Conservation (phyloP, 495 filamentous ascomycete genomes). For the Bathelium albidoporum region DNA sequence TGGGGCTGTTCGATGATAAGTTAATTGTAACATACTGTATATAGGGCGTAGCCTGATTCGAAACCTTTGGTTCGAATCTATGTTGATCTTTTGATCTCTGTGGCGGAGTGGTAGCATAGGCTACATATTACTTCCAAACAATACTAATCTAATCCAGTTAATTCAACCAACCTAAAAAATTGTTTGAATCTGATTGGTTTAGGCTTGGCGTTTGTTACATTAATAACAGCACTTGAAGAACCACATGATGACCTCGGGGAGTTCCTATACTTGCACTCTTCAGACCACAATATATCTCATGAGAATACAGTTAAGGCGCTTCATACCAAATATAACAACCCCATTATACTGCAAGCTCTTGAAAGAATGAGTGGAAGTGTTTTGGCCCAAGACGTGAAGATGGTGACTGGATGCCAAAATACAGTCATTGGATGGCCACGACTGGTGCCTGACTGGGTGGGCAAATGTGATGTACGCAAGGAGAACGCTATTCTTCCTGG, state of each 20-base stretch:
- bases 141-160: no score
- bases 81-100: no score
- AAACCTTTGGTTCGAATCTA: no score
- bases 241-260: not conserved
- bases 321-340: not conserved
- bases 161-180: slow-evolving; percentile 1
- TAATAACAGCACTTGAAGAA: no score
- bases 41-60: no score
- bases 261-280: not conserved
- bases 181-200: not conserved
- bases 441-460: not conserved
- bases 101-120: no score
- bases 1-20: no score
- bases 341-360: slow-evolving; percentile 2
- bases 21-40: no score
- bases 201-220: not conserved
- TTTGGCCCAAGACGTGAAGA: not conserved
- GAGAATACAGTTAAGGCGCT: not conserved
- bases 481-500: not conserved
- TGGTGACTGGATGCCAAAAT: not conserved
- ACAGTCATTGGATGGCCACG: not conserved
- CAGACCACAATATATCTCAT: not conserved
- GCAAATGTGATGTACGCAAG: not conserved
- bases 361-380: not conserved
- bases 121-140: no score